phyloP scores from a whole-genome alignment of 1,284 basidiomycete species.

The Puccinia triticina region DNA sequence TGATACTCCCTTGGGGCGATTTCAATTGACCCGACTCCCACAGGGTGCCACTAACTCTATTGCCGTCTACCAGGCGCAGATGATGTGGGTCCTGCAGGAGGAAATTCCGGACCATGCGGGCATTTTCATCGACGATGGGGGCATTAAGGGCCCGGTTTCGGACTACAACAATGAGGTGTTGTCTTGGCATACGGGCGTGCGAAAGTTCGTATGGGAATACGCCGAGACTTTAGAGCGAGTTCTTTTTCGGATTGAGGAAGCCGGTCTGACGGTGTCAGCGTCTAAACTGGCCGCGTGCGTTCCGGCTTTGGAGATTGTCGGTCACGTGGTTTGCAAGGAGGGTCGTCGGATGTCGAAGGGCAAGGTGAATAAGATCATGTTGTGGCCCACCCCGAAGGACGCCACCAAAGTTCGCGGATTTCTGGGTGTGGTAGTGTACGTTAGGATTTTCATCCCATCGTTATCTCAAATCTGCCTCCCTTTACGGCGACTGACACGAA shows the following conservation, averaged over 20 bases:
- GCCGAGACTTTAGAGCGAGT: background rate
- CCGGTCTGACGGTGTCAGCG: background rate
- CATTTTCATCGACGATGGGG: conserved; percentile 5
- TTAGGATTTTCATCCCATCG: conserved; percentile 20
- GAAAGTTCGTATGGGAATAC: conserved; percentile 11
- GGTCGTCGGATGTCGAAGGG: background rate
- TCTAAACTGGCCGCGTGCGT: background rate
- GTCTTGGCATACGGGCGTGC: background rate
- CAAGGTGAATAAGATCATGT: background rate
- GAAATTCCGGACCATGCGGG: background rate
- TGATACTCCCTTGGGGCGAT: conserved; percentile 2
- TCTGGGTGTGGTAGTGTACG: conserved; percentile 2
- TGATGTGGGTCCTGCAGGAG: background rate
- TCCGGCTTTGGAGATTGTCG: conserved; percentile 20
- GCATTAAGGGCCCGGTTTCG: background rate
- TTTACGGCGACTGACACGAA: conserved; percentile 4
- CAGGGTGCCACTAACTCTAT: background rate
- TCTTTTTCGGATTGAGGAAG: conserved; percentile 23
- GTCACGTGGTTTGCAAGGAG: conserved; percentile 5
- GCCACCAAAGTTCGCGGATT: conserved; percentile 5
- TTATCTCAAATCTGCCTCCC: background rate
- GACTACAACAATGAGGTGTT: background rate
- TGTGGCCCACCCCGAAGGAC: background rate
- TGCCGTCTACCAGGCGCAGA: background rate
- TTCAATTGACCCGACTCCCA: background rate